A percentile compares a stretch with the other conserved stretches of the same genome.
phyloP scores from a whole-genome alignment of 768 basidiomycete species.

The Boletus subparvulus region DNA sequence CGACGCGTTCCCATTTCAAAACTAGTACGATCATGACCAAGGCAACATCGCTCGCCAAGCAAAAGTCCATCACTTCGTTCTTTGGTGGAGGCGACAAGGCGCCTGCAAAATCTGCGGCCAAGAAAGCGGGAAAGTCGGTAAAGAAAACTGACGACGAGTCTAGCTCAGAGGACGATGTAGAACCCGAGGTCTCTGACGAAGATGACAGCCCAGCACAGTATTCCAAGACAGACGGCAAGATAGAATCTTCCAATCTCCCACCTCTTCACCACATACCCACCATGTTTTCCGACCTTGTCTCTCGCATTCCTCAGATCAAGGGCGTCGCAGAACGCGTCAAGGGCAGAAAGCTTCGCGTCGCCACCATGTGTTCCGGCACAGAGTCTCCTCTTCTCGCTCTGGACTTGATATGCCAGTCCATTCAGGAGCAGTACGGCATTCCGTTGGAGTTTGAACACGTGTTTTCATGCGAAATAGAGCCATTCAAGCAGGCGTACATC shows the following conservation, averaged over 20 bases:
- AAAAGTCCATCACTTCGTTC: slow-evolving; percentile 56
- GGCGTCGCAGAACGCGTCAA: slow-evolving; percentile 61
- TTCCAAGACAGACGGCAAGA: slow-evolving; percentile 38
- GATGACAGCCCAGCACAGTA: slow-evolving; percentile 33
- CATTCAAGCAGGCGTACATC: slow-evolving; percentile 97
- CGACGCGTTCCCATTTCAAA: slow-evolving; percentile 13
- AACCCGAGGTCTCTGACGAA: slow-evolving; percentile 30
- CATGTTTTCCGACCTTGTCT: slow-evolving; percentile 76
- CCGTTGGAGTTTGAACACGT: slow-evolving; percentile 82
- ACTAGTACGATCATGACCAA: slow-evolving; percentile 45
- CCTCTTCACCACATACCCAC: slow-evolving; percentile 70
- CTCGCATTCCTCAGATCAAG: slow-evolving; percentile 63
- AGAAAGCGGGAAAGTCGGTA: slow-evolving; percentile 32
- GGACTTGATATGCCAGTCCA: slow-evolving; percentile 74
- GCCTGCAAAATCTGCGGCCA: slow-evolving; percentile 18
- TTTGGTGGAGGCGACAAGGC: slow-evolving; percentile 42
- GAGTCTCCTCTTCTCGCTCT: slow-evolving; percentile 92
- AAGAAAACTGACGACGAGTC: slow-evolving; percentile 34
- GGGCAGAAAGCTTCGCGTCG: slow-evolving; percentile 86
- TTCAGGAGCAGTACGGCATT: slow-evolving; percentile 64
- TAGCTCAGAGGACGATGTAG: slow-evolving; percentile 36
- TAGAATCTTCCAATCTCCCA: slow-evolving; percentile 66
- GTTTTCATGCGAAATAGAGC: slow-evolving; percentile 96
- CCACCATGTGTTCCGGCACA: slow-evolving; percentile 97
- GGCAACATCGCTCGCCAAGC: slow-evolving; percentile 42